phyloP scores from a whole-genome alignment of 345 rosid species.

The Theobroma cacao region DNA sequence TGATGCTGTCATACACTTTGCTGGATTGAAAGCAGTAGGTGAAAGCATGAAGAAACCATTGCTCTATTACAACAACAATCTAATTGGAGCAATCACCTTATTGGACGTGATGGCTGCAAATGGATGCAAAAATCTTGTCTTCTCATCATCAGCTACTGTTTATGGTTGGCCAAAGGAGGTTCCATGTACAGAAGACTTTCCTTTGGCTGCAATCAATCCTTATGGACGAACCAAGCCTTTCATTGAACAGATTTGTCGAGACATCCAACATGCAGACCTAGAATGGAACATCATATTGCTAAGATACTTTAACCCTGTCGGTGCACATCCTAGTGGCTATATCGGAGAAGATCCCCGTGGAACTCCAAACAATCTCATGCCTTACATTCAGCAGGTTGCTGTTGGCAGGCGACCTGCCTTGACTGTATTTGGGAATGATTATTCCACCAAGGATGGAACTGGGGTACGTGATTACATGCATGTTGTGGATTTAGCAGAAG shows the following conservation, averaged over 20 bases:
- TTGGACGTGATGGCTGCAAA: constrained; percentile 85
- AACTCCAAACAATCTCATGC: constrained; percentile 96
- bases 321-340: constrained; percentile 89
- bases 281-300: constrained; percentile 90
- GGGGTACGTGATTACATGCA: constrained; percentile 98
- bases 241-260: constrained; percentile 90
- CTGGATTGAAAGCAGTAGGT: constrained; percentile 97
- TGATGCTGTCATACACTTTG: constrained; percentile 94
- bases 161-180: constrained; percentile 97
- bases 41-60: constrained; percentile 85
- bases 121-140: constrained; percentile 91
- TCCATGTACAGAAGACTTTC: constrained; percentile 90
- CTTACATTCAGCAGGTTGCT: constrained; percentile 92
- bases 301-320: constrained; percentile 97
- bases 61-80: constrained; percentile 78
- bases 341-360: constrained; percentile 98
- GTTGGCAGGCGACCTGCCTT: constrained; percentile 80
- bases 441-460: constrained; percentile 85
- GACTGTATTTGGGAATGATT: constrained; percentile 79
- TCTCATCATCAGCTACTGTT: constrained; percentile 97
- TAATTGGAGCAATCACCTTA: constrained; percentile 73
- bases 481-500: constrained; percentile 87
- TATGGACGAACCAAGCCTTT: constrained; percentile 92
- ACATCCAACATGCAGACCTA: constrained; percentile 58
- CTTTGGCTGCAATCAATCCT: constrained; percentile 67